A percentile compares a stretch with the other conserved stretches of the same genome.
These are phyloP conservation scores for Pleurotus sapidus DNA, from an alignment of 768 basidiomycete genomes.

Conservation along the genomic window DNA sequence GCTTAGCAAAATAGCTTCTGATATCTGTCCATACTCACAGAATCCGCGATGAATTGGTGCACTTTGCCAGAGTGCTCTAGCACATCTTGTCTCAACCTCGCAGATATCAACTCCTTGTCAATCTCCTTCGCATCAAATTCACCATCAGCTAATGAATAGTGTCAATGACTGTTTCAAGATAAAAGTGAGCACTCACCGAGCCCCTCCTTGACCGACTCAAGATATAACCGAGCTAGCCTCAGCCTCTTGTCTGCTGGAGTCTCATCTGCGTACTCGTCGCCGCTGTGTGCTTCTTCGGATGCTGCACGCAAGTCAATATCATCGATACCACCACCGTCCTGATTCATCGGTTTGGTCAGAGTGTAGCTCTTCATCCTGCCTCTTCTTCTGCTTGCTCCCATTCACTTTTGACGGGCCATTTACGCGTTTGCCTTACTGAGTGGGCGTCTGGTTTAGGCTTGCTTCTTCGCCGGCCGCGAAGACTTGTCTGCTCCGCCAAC, in stretches of 20 bases:
- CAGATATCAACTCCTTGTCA: slow-evolving; percentile 88
- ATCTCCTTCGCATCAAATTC: slow-evolving; percentile 96
- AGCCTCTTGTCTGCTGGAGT: slow-evolving; percentile 93
- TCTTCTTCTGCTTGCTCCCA: slow-evolving; percentile 26
- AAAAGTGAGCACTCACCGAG: slow-evolving; percentile 43
- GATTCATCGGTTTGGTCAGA: slow-evolving; percentile 61
- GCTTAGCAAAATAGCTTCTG: not conserved
- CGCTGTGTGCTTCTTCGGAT: slow-evolving; percentile 57
- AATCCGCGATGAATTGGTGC: slow-evolving; percentile 76
- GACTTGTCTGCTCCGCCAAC: not conserved
- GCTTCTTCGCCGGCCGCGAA: not conserved
- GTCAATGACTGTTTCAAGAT: too few relatives aligned
- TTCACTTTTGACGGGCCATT: slow-evolving; percentile 15
- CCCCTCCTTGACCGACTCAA: slow-evolving; percentile 79
- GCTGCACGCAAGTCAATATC: slow-evolving; percentile 61
- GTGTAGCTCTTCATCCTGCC: slow-evolving; percentile 66
- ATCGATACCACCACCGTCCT: slow-evolving; percentile 43
- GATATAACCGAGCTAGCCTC: slow-evolving; percentile 85
- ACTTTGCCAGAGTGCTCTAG: slow-evolving; percentile 86
- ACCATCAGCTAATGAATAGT: slow-evolving; percentile 57
- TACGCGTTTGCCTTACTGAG: slow-evolving; percentile 6
- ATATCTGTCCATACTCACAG: slow-evolving; percentile 38
- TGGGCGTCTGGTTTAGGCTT: not conserved
- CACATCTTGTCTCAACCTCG: slow-evolving; percentile 90
- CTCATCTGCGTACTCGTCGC: slow-evolving; percentile 84